Base-by-base conservation (phyloP, 2,329 filamentous ascomycete genomes). In the Paraphaeosphaeria sporulosa region DNA sequence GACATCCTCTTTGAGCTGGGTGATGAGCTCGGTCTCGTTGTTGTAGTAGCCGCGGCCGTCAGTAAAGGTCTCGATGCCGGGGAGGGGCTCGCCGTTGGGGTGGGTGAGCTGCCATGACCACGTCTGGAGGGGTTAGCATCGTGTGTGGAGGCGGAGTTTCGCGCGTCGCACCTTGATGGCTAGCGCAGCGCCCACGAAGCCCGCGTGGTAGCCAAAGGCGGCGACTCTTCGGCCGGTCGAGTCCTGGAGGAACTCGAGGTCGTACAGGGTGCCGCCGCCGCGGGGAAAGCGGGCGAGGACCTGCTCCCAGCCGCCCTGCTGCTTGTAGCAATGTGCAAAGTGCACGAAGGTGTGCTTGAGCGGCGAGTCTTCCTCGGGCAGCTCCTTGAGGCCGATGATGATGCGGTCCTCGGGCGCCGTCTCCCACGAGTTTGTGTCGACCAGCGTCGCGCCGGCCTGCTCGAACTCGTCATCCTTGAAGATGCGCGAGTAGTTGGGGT, bases 231-330 rank as follows among this genome's bases (percentile, higher is more conserved):
- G 84, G 40, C 91, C 91, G 32, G 81, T 84, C 64, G 89, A 86
- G 67, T 96, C 90, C 42, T 87, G 86, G 40, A 97, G 83, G 76
- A 97, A 97, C 76, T 97, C 94, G 40, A 97, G 85, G 72, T 97
- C 94, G 60, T 93, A 87, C 15, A 97, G 86, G 0, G 87, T 89
- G 67, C 92, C 92, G 57, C 88, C 87, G 59, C 92, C 93, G 25
- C 87, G 85, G 30, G 90, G 86, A 78, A 93, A 97, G 58, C 94
- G 86, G 59, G 88, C 84, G n/a, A 97, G 87, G 6, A 93, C 91
- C 44, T 86, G 85, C 59, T 92, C 87, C 92, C 92, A 97, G 43
- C 77, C 78, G 59, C 66, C 77, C 63, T 80, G 78, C 62, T 75
- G 67, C 71, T 80, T 80, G 70, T 79, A 80, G 70, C 76, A 79